Percentiles rank a stretch among this genome's conserved stretches.
Conservation (phyloP, 176 grass and related monocot species). For the Lolium multiflorum region DNA sequence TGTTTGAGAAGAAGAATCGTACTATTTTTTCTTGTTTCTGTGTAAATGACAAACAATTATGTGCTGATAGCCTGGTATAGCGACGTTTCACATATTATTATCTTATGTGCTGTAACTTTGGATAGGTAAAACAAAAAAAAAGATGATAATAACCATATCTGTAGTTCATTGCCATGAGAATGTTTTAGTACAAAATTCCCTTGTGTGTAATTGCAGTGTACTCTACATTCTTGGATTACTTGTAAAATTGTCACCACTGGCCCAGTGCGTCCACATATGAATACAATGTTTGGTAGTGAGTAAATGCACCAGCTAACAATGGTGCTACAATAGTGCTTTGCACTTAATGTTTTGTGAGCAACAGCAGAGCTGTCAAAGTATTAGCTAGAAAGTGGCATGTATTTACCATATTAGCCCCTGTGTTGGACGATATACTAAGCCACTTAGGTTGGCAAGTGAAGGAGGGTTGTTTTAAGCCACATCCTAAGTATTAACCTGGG, state of each 20-base stretch:
- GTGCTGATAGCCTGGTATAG: not conserved
- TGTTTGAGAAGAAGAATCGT: too few relatives aligned
- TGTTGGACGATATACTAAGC: conserved; percentile 9
- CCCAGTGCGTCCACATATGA: not conserved
- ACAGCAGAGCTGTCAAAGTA: conserved; percentile 24
- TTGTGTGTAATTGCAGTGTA: not conserved
- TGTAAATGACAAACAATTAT: not conserved
- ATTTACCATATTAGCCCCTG: not conserved
- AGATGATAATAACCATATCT: not conserved
- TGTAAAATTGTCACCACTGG: not conserved
- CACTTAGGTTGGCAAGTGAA: conserved; percentile 4
- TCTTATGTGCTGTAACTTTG: not conserved
- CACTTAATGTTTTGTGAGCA: conserved; percentile 34
- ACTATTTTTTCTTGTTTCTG: too few relatives aligned
- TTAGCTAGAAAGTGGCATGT: conserved; percentile 20
- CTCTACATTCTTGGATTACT: not conserved
- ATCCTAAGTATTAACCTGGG: conserved; percentile 10
- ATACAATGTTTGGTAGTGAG: conserved; percentile 13
- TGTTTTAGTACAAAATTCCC: not conserved
- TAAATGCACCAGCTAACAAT: conserved; percentile 43
- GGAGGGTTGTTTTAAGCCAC: conserved; percentile 18
- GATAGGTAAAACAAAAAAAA: not conserved
- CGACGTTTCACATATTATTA: not conserved
- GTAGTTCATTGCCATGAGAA: not conserved
- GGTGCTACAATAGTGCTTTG: conserved; percentile 31